Evolutionary conservation across 1,284 basidiomycete species (phyloP), one percentile per base, ranked within the genome.

Genomic region (Stygiomarasmius scandens): DNA sequence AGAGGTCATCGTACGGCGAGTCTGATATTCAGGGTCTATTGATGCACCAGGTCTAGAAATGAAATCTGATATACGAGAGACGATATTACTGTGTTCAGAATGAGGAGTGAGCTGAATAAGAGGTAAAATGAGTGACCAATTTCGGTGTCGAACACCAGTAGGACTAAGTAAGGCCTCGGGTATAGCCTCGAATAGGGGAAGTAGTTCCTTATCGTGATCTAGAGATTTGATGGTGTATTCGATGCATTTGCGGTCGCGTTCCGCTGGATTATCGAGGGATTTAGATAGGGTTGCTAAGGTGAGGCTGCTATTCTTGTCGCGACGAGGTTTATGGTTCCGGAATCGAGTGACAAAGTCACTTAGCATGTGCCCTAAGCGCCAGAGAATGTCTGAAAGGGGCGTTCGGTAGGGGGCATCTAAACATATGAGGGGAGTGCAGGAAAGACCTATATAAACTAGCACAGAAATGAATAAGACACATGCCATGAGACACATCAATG

Each of bases 381-480:
- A 59, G 11, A 19, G 24, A 12, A 29, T 10, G 12, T 24, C 20
- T 0, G 58, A 54, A 14, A 58, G 38, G 16, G 57, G 52, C 1
- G 57, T 55, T 2, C 48, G 47, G 36, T 55, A 58, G 8, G 58
- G 49, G 24, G 29, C 51, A 20, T 59, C 43, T 2, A 48, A 27
- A 9, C 4, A n/a, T 9, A 41, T 12, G 4, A 41, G 16, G 4
- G 38, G 38, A 4, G 16, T 5, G 38, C 6, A 16, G 16, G 38
- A 9, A n/a, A 41, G 38, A 16, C 38, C 16, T 9, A 41, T 41
- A 16, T 41, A 41, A 19, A 41, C n/a, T 6, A 19, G 11, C n/a
- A 19, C n/a, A 16, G 16, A 41, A 41, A 41, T 19, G 5, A 4
- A 6, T n/a, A 41, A 41, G n/a, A 41, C 38, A 9, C 38, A 6